A percentile compares a stretch with the other conserved stretches of the same genome.
These are phyloP conservation scores for Erucastrum elatum DNA, from an alignment of 345 rosid species.

Conservation along the genomic window DNA sequence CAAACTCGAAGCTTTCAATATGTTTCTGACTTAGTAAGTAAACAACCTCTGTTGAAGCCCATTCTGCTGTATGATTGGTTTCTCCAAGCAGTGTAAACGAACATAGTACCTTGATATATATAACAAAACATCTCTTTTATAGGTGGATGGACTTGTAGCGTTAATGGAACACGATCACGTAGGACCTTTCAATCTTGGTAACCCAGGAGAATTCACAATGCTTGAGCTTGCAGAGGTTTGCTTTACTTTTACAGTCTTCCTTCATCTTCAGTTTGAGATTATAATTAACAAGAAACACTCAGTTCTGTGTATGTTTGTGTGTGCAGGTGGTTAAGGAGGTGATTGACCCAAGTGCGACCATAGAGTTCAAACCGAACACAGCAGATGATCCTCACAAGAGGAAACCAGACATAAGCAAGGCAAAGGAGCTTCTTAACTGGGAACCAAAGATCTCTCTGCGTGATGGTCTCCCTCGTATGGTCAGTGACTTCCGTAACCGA, in stretches of 20 bases:
- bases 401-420: slow-evolving; percentile 93
- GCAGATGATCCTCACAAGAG: slow-evolving; percentile 96
- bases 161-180: slow-evolving; percentile 91
- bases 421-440: slow-evolving; percentile 90
- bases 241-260: neutral
- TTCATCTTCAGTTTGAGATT: neutral
- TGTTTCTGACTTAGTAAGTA: slow-evolving; percentile 88
- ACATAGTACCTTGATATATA: neutral
- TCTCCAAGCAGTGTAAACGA: neutral
- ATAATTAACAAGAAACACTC: neutral
- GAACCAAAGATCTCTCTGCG: slow-evolving; percentile 79
- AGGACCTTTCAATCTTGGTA: slow-evolving; percentile 96
- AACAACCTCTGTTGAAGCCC: neutral
- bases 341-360: slow-evolving; percentile 89
- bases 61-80: slow-evolving; percentile 8
- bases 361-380: slow-evolving; percentile 87
- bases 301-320: neutral
- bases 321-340: slow-evolving; percentile 83
- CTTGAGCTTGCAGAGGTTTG: slow-evolving; percentile 96
- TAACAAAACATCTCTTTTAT: slow-evolving; percentile 20
- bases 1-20: slow-evolving; percentile 99
- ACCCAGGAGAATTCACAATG: slow-evolving; percentile 99
- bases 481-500: slow-evolving; percentile 79
- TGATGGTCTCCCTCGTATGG: slow-evolving; percentile 95
- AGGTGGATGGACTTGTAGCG: slow-evolving; percentile 93